Base-by-base conservation (phyloP, 129 eudicot species). In the Cynara cardunculus region DNA sequence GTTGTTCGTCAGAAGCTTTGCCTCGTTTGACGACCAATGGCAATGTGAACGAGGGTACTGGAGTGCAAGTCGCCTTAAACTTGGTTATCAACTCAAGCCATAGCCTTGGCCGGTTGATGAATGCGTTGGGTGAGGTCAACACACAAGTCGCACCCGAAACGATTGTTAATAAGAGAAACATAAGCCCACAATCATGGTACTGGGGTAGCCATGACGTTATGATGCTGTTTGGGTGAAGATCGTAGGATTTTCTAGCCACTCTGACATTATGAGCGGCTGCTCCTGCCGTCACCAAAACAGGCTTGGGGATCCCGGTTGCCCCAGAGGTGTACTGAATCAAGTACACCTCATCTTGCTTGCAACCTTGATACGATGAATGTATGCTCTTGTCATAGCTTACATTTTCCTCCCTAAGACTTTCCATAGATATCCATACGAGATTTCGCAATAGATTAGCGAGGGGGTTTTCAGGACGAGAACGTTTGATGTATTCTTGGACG, bases 151-250 rank as follows among this genome's bases (percentile, higher is more conserved):
- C 91, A 9, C 97, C 97, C 5, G 95, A 90, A 76, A 92, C 89
- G 8, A 92, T 80, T 0, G 97, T 90, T 62, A 92, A 74, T 18
- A 90, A 76, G 71, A 92, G 74, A 80, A 92, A 90, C 97, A 92
- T 92, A 69, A 92, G 93, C 69, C 97, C 97, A 14, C 97, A 92
- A 37, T 92, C 97, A 68, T 92, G 97, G 91, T 92, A 92, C 41
- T 90, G 97, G 59, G 97, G 97, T 78, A 92, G 74, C 97, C 97
- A 92, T 5, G 93, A 92, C 0, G 81, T 88, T 30, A 92, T 85
- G 37, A 90, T 83, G 25, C 95, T 90, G 25, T 87, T 90, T 9
- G 93, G 97, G 27, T 88, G 88, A 64, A 90, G 91, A 72, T 89
- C 91, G 26, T 88, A 92, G 14, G 90, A 84, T 78, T 83, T 88